Evolutionary conservation across 345 rosid species (phyloP).

Genomic region (Populus nigra): DNA sequence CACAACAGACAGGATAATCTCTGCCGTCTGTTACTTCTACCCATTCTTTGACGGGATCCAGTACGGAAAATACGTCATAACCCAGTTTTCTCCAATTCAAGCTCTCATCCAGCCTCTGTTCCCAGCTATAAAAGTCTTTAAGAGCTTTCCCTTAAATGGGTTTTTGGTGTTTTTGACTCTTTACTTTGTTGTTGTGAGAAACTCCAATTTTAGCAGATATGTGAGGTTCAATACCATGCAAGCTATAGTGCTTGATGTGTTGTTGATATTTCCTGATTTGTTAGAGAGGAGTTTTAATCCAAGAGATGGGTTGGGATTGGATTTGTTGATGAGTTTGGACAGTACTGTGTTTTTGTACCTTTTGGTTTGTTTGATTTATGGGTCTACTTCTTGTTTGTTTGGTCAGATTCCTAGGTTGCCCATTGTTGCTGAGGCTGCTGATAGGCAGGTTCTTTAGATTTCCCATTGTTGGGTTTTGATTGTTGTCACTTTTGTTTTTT

Average conservation of each 20-base stretch:
- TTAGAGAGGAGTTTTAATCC: slow-evolving; percentile 87
- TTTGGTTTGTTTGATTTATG: slow-evolving; percentile 80
- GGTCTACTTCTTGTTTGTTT: slow-evolving; percentile 77
- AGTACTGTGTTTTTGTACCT: slow-evolving; percentile 88
- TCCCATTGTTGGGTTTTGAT: not conserved
- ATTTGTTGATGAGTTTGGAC: slow-evolving; percentile 90
- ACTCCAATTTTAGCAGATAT: slow-evolving; percentile 78
- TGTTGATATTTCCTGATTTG: slow-evolving; percentile 85
- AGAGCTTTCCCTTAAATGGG: slow-evolving; percentile 86
- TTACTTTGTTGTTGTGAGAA: slow-evolving; percentile 88
- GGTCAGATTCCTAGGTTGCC: slow-evolving; percentile 92
- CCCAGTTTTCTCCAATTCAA: slow-evolving; percentile 66
- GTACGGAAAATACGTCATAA: slow-evolving; percentile 77
- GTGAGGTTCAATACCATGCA: slow-evolving; percentile 99
- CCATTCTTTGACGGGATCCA: slow-evolving; percentile 93
- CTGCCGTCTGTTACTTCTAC: slow-evolving; percentile 85
- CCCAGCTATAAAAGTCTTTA: slow-evolving; percentile 76
- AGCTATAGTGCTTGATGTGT: slow-evolving; percentile 84
- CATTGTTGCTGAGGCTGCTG: slow-evolving; percentile 97
- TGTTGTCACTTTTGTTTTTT: not conserved
- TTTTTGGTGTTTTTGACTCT: slow-evolving; percentile 69
- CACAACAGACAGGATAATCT: slow-evolving; percentile 75
- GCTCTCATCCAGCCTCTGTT: slow-evolving; percentile 67
- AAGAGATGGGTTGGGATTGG: slow-evolving; percentile 70
- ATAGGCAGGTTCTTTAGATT: slow-evolving; percentile 72